Conservation (phyloP, 2,329 filamentous ascomycete genomes). For the Monilinia laxa region DNA sequence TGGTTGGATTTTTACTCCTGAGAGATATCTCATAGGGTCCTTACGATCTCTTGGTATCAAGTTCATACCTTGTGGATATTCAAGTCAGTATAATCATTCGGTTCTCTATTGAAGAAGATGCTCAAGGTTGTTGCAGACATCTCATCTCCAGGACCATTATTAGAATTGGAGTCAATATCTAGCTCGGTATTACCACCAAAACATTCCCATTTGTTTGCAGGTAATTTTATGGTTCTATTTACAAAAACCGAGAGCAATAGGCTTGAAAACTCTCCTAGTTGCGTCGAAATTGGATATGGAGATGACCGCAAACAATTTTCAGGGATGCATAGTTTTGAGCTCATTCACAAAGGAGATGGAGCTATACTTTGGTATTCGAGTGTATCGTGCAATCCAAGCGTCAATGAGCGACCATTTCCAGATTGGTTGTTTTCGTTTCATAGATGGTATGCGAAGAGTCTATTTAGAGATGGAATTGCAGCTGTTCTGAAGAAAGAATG, state of each 20-base stretch:
- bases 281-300: constrained; percentile 29
- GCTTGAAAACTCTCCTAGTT: constrained; percentile 18
- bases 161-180: constrained; percentile 9
- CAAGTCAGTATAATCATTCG: constrained; percentile 17
- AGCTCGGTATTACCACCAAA: constrained; percentile 16
- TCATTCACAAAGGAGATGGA: constrained; percentile 8
- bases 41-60: constrained; percentile 19
- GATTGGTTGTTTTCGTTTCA: background rate
- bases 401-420: background rate
- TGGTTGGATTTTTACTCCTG: constrained; percentile 29
- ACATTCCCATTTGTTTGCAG: constrained; percentile 23
- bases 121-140: background rate
- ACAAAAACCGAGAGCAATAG: background rate
- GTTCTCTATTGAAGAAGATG: background rate
- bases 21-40: constrained; percentile 20
- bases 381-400: background rate
- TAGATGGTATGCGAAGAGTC: background rate
- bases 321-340: constrained; percentile 28
- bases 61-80: constrained; percentile 22
- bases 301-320: constrained; percentile 26
- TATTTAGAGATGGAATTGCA: constrained; percentile 2
- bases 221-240: constrained; percentile 29
- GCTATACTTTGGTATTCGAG: background rate
- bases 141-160: background rate
- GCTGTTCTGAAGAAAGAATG: background rate